Evolutionary conservation across 495 filamentous ascomycete species (phyloP), one percentile per base, ranked within the genome.

Genomic region (Penicillium soppii): DNA sequence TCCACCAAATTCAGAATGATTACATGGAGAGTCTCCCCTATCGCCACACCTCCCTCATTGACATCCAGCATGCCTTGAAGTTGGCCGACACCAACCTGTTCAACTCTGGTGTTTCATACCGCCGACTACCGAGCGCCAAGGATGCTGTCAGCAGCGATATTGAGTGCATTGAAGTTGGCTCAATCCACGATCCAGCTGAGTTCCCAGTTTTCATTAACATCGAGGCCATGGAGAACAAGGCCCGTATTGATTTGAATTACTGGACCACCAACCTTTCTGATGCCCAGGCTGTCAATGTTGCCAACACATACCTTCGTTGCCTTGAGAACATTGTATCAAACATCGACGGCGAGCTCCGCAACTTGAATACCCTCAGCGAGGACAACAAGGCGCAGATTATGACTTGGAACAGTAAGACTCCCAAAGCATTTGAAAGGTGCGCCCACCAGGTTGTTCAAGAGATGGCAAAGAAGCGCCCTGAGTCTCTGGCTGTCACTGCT

Each of bases 151-250:
- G 52, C 25, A 61, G 61, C 25, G 59, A 60, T 9, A 71, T 79
- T 8, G 50, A 69, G n/a, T 69, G 74, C 39, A 52, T 62, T 3
- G 69, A 74, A 41, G 61, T 65, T 25, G 67, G 66, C 7, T 57
- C 70, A 2, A 75, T 80, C 25, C 72, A 82, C 37, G 81, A 83
- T 44, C 81, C 81, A 0, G 79, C 80, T 4, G 80, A 84, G 59
- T 80, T 80, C 53, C 69, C 71, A 7, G 57, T 84, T 1, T 81
- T 73, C 27, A 61, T 83, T 45, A 82, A 82, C 50, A 70, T 84
- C 20, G 81, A 82, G 48, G 68, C 74, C 0, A 61, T 68, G 12
- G 74, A 78, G 22, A 63, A 69, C 3, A 60, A 67, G 4, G 76
- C 72, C 7, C 58, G 60, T 0, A 76, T 84, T 40, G 75, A 81